These are phyloP conservation scores for Colletotrichum spinosum DNA, from an alignment of 2,329 filamentous ascomycete genomes.

Conservation along the genomic window DNA sequence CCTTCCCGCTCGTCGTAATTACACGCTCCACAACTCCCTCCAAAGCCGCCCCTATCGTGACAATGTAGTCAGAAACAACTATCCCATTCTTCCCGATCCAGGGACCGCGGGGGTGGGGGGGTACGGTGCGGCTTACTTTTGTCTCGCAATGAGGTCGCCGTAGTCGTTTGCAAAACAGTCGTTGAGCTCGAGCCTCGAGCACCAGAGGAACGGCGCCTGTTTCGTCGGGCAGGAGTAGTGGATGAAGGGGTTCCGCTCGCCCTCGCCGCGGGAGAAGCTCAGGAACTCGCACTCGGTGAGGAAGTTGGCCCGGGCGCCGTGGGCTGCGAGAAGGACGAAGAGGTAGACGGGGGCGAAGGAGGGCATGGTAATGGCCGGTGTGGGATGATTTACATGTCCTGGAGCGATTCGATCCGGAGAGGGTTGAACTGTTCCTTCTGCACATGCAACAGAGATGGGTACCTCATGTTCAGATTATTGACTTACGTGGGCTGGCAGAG, in stretches of 20 bases:
- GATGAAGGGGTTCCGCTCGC: background rate
- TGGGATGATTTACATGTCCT: too few species aligned
- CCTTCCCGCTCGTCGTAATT: background rate
- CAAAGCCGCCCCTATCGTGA: background rate
- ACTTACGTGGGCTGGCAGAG: too few species aligned
- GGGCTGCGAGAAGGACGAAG: too few species aligned
- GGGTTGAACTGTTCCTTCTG: too few species aligned
- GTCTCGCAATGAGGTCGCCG: background rate
- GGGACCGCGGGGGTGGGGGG: fast-evolving
- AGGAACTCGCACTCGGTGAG: slow-evolving; percentile 7
- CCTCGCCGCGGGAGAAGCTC: slow-evolving; percentile 5
- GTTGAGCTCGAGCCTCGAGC: slow-evolving; percentile 11
- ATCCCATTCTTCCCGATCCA: background rate
- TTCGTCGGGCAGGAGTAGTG: slow-evolving; percentile 6
- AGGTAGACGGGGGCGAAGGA: too few species aligned
- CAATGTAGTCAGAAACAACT: background rate
- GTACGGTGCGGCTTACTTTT: background rate
- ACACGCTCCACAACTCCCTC: background rate
- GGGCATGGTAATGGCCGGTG: too few species aligned
- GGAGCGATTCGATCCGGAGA: too few species aligned
- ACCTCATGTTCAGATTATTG: too few species aligned
- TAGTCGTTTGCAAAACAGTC: slow-evolving; percentile 9
- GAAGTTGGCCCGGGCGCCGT: background rate
- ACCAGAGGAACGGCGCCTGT: slow-evolving; percentile 1
- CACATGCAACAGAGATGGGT: too few species aligned